Evolutionary conservation across 257 asterid species (phyloP), one percentile per base, ranked within the genome.

Genomic region (Fraxinus americana): DNA sequence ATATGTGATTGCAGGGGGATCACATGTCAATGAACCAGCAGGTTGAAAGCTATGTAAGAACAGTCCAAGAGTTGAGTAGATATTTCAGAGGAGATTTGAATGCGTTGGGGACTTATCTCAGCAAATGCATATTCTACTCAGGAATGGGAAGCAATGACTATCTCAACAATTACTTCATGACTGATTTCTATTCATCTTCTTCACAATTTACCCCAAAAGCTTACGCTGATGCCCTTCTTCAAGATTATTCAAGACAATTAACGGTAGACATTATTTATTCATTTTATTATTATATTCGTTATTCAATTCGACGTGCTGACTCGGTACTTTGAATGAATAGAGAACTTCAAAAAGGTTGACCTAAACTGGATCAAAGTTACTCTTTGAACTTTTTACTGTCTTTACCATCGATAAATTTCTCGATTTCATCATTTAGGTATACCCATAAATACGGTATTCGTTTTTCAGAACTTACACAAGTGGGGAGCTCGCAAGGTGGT

Each of bases 111-210:
- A 77, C 81, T 76, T 89, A 92, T 74, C 88, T 94, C 48, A 88
- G 92, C 89, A 91, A 86, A 72, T 89, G 94, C 86, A 86, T 94
- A 4, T 79, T 87, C 78, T 94, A 94, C 88, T 84, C 92, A 11
- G 98, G 98, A 78, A 76, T 92, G 79, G 98, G 97, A 81, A 92
- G 97, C 91, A 92, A 94, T 81, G 98, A 94, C 85, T 92, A 94
- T 73, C 94, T 91, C 81, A 94, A 94, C 92, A 94, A 94, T 66
- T 94, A 94, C 59, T 92, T 92, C 89, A 94, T 94, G 98, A 68
- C 80, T 11, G 88, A 87, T 71, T 94, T 86, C 79, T 94, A 94
- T 77, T 76, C 96, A 5, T 92, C 97, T 8, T 71, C 81, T 14
- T 74, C 89, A 34, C 79, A 80, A 10, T 94, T 77, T 83, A 92